Evolutionary conservation across 2,329 filamentous ascomycete species (phyloP), one percentile per base, ranked within the genome.

Genomic region (Hortaea sp.): DNA sequence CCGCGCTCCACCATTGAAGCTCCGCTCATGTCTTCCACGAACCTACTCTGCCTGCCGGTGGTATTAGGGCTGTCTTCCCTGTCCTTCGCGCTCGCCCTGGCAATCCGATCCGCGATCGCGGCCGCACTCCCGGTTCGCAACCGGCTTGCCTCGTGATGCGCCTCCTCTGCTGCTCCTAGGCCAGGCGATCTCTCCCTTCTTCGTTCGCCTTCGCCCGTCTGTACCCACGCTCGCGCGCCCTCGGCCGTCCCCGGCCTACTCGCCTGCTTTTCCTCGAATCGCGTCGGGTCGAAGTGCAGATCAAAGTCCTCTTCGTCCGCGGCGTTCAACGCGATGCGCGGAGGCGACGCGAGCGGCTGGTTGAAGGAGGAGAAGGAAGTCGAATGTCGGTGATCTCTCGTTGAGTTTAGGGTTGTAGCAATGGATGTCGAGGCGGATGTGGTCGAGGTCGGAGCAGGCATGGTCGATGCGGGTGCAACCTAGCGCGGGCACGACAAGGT

Each of bases 291-390:
- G 44, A 41, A 47, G 7, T 30, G 39, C 7, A 46, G 37, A 41
- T 49, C 44, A 30, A 43, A 47, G 39, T 44, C 44, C 39, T n/a
- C 32, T 11, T 12, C 39, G 30, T 38, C 39, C 6, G 38, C 37
- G 32, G 32, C 32, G 30, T 42, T 30, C 6, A 45, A 20, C 7
- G 39, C 43, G 2, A 46, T 34, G 31, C 39, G 38, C 38, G 44
- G 44, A n/a, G 37, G 12, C 6, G 12, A 7, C 9, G 41, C 41
- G 29, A 35, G 13, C 10, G 37, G 37, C 11, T 7, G 37, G 3
- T 27, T 39, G 37, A 13, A 7, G 37, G 37, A 12, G 27, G 12
- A 13, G 29, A 29, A 13, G 32, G 29, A 32, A 3, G 41, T 12
- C 27, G 29, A 32, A 13, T 9, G 32, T n/a, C n/a, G 32, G 20